Conservation (phyloP, 306 rosid genomes). For the Prunus mume region DNA sequence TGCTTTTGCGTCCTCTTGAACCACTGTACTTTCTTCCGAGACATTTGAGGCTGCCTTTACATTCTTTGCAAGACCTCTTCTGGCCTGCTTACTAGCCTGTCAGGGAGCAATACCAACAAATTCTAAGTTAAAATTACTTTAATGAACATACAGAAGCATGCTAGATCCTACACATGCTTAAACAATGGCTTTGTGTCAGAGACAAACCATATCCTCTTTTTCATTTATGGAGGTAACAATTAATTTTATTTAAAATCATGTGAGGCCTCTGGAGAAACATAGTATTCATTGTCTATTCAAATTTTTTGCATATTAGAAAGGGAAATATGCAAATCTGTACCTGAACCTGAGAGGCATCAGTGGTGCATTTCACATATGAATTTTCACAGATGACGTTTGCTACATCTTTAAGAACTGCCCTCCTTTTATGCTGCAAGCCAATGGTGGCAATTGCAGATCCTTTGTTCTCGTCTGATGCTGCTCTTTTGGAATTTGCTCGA, state of each 20-base stretch:
- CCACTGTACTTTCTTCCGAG: constrained; percentile 30
- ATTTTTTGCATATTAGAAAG: neutral
- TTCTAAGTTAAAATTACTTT: neutral
- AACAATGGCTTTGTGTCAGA: neutral
- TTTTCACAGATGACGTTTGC: constrained; percentile 37
- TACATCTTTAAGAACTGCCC: constrained; percentile 68
- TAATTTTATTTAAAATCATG: neutral
- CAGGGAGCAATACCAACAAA: constrained; percentile 30
- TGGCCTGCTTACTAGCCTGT: constrained; percentile 38
- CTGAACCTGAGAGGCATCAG: constrained; percentile 39
- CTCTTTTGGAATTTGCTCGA: constrained; percentile 43
- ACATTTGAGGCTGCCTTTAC: constrained; percentile 31
- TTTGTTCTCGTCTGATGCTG: constrained; percentile 50
- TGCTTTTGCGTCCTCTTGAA: constrained; percentile 53
- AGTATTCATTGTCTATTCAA: neutral
- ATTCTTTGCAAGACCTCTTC: constrained; percentile 37
- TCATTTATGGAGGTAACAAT: neutral
- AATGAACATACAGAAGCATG: constrained; percentile 1
- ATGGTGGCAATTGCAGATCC: constrained; percentile 28
- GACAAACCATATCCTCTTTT: neutral
- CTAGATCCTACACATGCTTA: constrained; percentile 3
- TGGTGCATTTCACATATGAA: constrained; percentile 15
- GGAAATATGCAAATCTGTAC: constrained; percentile 23
- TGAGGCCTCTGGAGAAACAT: constrained; percentile 7
- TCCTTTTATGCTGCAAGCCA: constrained; percentile 55